Percentiles rank a stretch among this genome's conserved stretches.
Evolutionary conservation across 2,329 filamentous ascomycete genomes (phyloP).

Genomic region (Aspergillus tamarii): DNA sequence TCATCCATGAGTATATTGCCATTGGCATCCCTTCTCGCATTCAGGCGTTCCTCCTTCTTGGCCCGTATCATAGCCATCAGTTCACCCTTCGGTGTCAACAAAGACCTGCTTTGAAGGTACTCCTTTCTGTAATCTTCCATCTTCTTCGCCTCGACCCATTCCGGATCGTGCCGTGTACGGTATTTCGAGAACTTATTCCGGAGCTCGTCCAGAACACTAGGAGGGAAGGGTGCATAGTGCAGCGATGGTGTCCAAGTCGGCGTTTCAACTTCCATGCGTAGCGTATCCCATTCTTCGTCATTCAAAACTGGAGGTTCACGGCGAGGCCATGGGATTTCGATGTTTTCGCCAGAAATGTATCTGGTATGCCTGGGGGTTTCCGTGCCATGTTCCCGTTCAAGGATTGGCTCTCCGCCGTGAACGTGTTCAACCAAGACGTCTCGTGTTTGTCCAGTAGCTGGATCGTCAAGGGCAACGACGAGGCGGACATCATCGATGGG

Average conservation of each 20-base stretch:
- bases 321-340: constrained; percentile 76
- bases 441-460: constrained; percentile 63
- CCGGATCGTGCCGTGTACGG: constrained; percentile 76
- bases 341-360: constrained; percentile 71
- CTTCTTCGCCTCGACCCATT: constrained; percentile 69
- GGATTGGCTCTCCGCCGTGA: constrained; percentile 54
- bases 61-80: constrained; percentile 39
- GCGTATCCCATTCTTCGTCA: constrained; percentile 70
- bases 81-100: constrained; percentile 54
- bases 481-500: constrained; percentile 76
- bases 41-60: constrained; percentile 40
- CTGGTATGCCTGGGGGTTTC: constrained; percentile 45
- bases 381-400: constrained; percentile 55
- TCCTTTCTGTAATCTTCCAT: constrained; percentile 57
- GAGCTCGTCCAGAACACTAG: constrained; percentile 79
- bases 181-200: constrained; percentile 81
- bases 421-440: constrained; percentile 80
- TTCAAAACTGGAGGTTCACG: constrained; percentile 53
- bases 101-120: constrained; percentile 47
- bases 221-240: constrained; percentile 75
- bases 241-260: constrained; percentile 79
- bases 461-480: constrained; percentile 73
- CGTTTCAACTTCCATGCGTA: constrained; percentile 73
- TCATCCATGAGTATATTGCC: constrained; percentile 40
- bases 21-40: constrained; percentile 39